Percentiles rank a stretch among this genome's conserved stretches.
These are phyloP conservation scores for Pichia sorboxylosa DNA, from an alignment of 1,139 yeast species.

Conservation along the genomic window DNA sequence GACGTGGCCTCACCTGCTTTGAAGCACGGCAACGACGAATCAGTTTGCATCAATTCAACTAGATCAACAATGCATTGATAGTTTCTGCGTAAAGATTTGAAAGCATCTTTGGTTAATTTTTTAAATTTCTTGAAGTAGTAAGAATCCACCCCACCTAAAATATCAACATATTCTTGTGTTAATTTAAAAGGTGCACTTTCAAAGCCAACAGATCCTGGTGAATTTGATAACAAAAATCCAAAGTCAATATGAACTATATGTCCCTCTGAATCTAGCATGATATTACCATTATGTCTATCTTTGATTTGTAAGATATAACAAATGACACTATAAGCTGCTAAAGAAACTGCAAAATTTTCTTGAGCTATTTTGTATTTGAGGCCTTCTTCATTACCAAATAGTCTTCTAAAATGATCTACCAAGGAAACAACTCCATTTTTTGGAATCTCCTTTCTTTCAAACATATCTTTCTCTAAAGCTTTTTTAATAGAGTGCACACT, in stretches of 20 bases:
- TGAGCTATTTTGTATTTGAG: conserved; percentile 58
- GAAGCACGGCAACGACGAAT: conserved; percentile 83
- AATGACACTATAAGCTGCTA: conserved; percentile 81
- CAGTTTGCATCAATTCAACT: conserved; percentile 90
- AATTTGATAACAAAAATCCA: conserved; percentile 82
- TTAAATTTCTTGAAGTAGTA: conserved; percentile 48
- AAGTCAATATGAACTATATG: conserved; percentile 93
- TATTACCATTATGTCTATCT: conserved; percentile 94
- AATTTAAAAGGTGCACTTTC: conserved; percentile 96
- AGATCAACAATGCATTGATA: conserved; percentile 64
- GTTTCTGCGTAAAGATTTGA: conserved; percentile 56
- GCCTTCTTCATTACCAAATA: conserved; percentile 54
- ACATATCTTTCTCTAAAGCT: conserved; percentile 67
- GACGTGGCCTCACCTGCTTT: conserved; percentile 79
- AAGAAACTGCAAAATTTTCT: conserved; percentile 67
- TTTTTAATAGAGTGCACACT: conserved; percentile 91
- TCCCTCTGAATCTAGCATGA: conserved; percentile 87
- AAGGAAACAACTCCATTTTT: conserved; percentile 62
- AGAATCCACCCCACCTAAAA: conserved; percentile 69
- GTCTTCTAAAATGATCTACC: conserved; percentile 61
- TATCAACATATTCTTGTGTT: conserved; percentile 75
- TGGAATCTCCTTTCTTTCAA: conserved; percentile 51
- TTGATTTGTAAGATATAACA: conserved; percentile 85
- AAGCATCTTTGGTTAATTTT: conserved; percentile 55
- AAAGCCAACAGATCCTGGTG: conserved; percentile 93